phyloP scores from a whole-genome alignment of 23 red algal genomes.

The Gracilariopsis chorda region DNA sequence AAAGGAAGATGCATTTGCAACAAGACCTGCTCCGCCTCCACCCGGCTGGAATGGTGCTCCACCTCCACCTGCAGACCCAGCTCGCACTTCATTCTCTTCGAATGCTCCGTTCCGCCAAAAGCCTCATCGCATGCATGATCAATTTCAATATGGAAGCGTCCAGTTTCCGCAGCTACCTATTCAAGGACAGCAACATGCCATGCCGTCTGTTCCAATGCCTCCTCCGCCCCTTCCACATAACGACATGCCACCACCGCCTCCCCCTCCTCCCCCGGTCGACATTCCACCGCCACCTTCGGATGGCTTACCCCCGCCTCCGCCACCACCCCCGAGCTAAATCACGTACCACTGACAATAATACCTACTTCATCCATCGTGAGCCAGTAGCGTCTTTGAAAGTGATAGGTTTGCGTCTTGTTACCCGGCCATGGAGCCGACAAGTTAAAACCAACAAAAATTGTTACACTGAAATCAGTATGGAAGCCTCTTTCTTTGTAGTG shows the following conservation, averaged over 20 bases:
- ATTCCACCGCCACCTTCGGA: conserved; percentile 48
- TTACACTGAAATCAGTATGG: conserved; percentile 43
- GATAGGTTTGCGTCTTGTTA: too few species aligned
- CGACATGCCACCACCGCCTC: conserved; percentile 28
- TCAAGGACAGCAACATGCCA: not conserved
- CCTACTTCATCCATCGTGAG: too few species aligned
- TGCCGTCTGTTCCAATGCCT: not conserved
- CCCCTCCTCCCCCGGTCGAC: not conserved
- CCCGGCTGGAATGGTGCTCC: not conserved
- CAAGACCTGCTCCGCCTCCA: conserved; percentile 33
- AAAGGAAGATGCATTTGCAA: conserved; percentile 39
- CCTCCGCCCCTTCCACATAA: not conserved
- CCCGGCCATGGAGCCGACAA: too few species aligned
- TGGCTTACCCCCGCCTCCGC: not conserved
- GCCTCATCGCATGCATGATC: conserved; percentile 5
- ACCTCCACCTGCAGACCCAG: not conserved
- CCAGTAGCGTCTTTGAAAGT: too few species aligned
- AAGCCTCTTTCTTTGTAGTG: conserved; percentile 66
- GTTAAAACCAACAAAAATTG: too few species aligned
- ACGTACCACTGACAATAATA: too few species aligned
- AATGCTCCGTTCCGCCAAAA: not conserved
- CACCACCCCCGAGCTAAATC: not conserved
- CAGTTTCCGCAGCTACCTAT: not conserved
- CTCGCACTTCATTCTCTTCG: not conserved
- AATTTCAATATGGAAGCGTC: not conserved